Evolutionary conservation across 306 rosid species (phyloP).

Genomic region (Rosa rugosa): DNA sequence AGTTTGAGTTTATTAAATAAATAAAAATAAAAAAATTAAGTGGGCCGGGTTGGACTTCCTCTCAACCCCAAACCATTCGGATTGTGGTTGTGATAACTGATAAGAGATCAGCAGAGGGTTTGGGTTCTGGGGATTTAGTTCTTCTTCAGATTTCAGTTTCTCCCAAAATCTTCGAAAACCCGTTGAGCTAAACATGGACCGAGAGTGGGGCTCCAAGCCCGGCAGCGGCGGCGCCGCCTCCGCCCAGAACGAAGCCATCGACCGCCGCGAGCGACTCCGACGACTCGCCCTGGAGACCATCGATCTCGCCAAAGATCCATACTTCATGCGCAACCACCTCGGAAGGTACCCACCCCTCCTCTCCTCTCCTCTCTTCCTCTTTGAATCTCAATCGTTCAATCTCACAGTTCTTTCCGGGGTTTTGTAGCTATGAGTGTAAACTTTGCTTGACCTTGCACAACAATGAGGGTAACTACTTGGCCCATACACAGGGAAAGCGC

Average conservation of each 20-base stretch:
- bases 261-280: slow-evolving; percentile 95
- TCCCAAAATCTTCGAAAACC: slow-evolving; percentile 2
- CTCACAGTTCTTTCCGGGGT: background rate
- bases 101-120: background rate
- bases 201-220: slow-evolving; percentile 99
- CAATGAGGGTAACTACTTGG: slow-evolving; percentile 97
- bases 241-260: slow-evolving; percentile 95
- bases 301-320: slow-evolving; percentile 95
- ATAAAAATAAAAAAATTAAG: too few relatives aligned
- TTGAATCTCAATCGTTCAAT: slow-evolving; percentile 1
- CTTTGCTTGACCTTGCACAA: slow-evolving; percentile 91
- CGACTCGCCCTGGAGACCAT: slow-evolving; percentile 90
- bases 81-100: background rate
- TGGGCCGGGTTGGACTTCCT: background rate
- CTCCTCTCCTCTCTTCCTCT: background rate
- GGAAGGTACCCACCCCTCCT: slow-evolving; percentile 44
- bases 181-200: slow-evolving; percentile 50
- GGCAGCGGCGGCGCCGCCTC: slow-evolving; percentile 99
- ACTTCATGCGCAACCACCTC: slow-evolving; percentile 96
- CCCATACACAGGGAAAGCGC: slow-evolving; percentile 94
- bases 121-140: background rate
- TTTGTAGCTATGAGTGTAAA: slow-evolving; percentile 83
- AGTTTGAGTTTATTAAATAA: too few relatives aligned
- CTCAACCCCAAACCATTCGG: too few relatives aligned
- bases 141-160: background rate